phyloP scores from a whole-genome alignment of 1,284 basidiomycete genomes.

The Heterobasidion occidentale region DNA sequence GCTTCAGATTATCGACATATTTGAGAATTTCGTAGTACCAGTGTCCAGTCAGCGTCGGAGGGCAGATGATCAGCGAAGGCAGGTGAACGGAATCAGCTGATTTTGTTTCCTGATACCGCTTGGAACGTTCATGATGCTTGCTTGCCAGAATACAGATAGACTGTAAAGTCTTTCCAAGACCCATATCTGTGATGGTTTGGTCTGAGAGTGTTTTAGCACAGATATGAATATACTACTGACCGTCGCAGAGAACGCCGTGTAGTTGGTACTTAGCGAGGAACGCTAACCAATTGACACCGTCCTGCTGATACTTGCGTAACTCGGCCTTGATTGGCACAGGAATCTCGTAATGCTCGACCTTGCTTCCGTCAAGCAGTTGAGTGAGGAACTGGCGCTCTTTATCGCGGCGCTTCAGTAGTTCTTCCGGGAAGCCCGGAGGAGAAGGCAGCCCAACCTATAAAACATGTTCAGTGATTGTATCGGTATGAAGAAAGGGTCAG shows the following conservation, averaged over 20 bases:
- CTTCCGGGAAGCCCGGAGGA: conserved; percentile 86
- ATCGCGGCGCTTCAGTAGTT: conserved; percentile 83
- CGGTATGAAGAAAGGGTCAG: conserved; percentile 9
- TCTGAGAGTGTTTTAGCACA: not conserved
- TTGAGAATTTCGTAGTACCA: conserved; percentile 98
- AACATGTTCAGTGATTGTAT: not conserved
- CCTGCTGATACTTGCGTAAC: conserved; percentile 94
- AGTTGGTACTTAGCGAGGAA: conserved; percentile 97
- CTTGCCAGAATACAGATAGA: conserved; percentile 96
- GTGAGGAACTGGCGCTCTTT: conserved; percentile 88
- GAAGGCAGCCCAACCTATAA: conserved; percentile 89
- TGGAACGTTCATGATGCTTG: conserved; percentile 85
- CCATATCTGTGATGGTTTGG: conserved; percentile 70
- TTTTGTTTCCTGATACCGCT: conserved; percentile 59
- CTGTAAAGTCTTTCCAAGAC: conserved; percentile 96
- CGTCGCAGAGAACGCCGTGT: conserved; percentile 97
- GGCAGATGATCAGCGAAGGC: conserved; percentile 94
- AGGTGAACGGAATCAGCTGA: conserved; percentile 80
- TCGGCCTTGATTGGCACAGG: conserved; percentile 91
- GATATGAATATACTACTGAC: conserved; percentile 33
- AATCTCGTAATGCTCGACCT: conserved; percentile 87
- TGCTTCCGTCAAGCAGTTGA: conserved; percentile 91
- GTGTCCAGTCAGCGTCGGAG: conserved; percentile 94
- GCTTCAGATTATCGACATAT: conserved; percentile 81
- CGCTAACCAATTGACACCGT: conserved; percentile 98